Evolutionary conservation across 768 basidiomycete genomes (phyloP), one percentile per base, ranked within the genome.

Genomic region (Multifurca ochricompacta): DNA sequence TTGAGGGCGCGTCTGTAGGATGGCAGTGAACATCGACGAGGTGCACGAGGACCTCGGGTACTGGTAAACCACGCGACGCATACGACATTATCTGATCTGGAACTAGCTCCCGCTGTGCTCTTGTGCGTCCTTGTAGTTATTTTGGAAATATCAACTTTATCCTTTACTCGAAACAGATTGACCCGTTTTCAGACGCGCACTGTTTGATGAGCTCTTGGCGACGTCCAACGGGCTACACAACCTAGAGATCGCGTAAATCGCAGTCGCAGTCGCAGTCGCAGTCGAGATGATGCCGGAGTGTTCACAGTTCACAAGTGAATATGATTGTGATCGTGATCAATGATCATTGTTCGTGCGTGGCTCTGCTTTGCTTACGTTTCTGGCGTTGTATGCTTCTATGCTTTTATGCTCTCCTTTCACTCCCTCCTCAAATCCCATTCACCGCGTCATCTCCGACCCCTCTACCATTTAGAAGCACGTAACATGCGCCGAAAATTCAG

Each of bases 11-110:
- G 3, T 35, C 93, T 4, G 89, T 92, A 3, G 94, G 92, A 70
- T 97, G 94, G 68, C 90, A 94, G 61, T 97, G 94, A 0, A 84
- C 88, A 65, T 96, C 94, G 50, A 83, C 76, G 53, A 97, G 71
- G 62, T 89, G 89, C 19, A 68, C 70, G 18, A 89, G 71, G 41
- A 91, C 76, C 45, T 63, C 60, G 25, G 61, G 59, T 3, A 66
- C 49, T 30, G 69, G 71, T n/a, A 67, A 63, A 25, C 30, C 23
- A 28, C 23, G 8, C 27, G 40, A 63, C 32, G 31, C 23, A 28
- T 28, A 5, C 27, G 40, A 30, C 10, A 21, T 35, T 18, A n/a
- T 27, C 13, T 4, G 23, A 27, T 23, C 31, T 31, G 42, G 14
- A 43, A 28, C 14, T 11, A 18, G 30, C 32, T n/a, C 10, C 10